phyloP scores from a whole-genome alignment of 2,329 filamentous ascomycete genomes.

The Pseudopyricularia cyperi region DNA sequence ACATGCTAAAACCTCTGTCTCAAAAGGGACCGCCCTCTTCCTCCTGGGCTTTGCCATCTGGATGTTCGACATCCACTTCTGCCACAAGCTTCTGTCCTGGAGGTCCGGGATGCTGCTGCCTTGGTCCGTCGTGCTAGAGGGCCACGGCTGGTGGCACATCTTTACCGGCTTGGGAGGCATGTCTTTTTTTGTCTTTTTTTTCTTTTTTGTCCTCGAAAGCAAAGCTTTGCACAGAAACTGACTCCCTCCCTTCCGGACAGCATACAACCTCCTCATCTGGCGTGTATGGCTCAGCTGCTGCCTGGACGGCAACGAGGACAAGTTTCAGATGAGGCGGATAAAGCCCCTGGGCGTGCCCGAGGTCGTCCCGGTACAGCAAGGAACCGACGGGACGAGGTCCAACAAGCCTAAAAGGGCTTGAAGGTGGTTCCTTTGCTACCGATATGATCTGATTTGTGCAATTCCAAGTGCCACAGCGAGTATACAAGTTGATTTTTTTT shows the following conservation, averaged over 20 bases:
- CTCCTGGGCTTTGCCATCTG: slow-evolving; percentile 64
- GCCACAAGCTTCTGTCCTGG: slow-evolving; percentile 50
- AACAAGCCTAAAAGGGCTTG: neutral
- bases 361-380: slow-evolving; percentile 19
- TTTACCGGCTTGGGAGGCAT: slow-evolving; percentile 59
- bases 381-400: neutral
- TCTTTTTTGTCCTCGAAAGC: neutral
- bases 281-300: slow-evolving; percentile 71
- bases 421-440: neutral
- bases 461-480: too few relatives aligned
- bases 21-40: slow-evolving; percentile 52
- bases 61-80: slow-evolving; percentile 70
- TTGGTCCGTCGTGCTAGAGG: slow-evolving; percentile 60
- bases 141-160: slow-evolving; percentile 54
- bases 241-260: slow-evolving; percentile 18
- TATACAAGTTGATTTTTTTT: too few relatives aligned
- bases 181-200: slow-evolving; percentile 2
- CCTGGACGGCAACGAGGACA: slow-evolving; percentile 57
- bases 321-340: slow-evolving; percentile 61
- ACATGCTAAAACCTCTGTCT: neutral
- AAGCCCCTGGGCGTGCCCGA: slow-evolving; percentile 29
- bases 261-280: slow-evolving; percentile 77
- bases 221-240: neutral
- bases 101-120: slow-evolving; percentile 59
- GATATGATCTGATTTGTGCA: too few relatives aligned